Conservation (phyloP, 306 rosid genomes). For the Coriaria nepalensis region DNA sequence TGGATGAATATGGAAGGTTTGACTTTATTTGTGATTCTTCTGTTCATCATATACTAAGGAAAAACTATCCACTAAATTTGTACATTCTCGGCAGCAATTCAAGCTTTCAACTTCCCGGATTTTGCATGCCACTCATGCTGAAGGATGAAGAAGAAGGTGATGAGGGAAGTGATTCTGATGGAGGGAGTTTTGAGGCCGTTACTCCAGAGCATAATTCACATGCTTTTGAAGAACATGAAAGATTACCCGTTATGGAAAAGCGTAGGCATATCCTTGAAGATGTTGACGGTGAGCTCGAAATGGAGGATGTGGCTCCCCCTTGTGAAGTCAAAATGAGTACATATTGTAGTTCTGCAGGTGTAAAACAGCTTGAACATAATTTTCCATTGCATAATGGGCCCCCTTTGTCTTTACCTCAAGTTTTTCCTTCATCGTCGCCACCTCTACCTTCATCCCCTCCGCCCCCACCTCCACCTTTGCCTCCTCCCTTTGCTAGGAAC, state of each 20-base stretch:
- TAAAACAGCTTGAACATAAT: slow-evolving; percentile 31
- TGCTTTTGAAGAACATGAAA: slow-evolving; percentile 32
- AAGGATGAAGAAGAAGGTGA: slow-evolving; percentile 62
- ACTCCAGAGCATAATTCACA: slow-evolving; percentile 72
- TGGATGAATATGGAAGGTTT: slow-evolving; percentile 98
- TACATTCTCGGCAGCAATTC: slow-evolving; percentile 55
- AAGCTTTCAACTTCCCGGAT: slow-evolving; percentile 87
- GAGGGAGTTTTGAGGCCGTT: slow-evolving; percentile 84
- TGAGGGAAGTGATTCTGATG: slow-evolving; percentile 90
- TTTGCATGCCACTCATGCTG: slow-evolving; percentile 79
- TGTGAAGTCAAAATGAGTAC: slow-evolving; percentile 47
- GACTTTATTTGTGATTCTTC: slow-evolving; percentile 16
- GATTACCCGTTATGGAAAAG: slow-evolving; percentile 31
- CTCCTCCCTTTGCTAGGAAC: slow-evolving; percentile 31
- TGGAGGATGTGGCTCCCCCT: slow-evolving; percentile 95
- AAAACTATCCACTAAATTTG: slow-evolving; percentile 9
- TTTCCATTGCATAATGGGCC: slow-evolving; percentile 28
- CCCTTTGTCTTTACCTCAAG: slow-evolving; percentile 39
- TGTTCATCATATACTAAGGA: neutral
- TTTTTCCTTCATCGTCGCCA: slow-evolving; percentile 47
- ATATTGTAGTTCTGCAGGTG: slow-evolving; percentile 26
- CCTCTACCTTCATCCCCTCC: slow-evolving; percentile 71
- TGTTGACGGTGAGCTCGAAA: slow-evolving; percentile 96
- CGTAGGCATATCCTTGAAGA: slow-evolving; percentile 90
- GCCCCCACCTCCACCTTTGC: slow-evolving; percentile 46